Percentiles rank a stretch among this genome's conserved stretches.
Conservation (phyloP, 208 protist species). For the Lotmaria passim region DNA sequence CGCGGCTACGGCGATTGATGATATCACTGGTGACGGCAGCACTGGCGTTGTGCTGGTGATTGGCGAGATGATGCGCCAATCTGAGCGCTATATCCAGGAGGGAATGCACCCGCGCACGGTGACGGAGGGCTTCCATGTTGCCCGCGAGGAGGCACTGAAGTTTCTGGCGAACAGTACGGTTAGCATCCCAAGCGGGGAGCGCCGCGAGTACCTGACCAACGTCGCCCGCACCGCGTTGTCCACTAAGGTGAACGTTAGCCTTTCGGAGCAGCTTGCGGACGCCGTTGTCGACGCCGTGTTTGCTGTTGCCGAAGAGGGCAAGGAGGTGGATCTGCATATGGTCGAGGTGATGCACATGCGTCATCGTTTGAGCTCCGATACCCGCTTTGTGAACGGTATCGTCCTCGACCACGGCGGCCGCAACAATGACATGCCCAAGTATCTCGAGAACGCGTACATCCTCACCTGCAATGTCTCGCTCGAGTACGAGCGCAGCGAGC, state of each 20-base stretch:
- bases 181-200: slow-evolving; percentile 65
- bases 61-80: slow-evolving; percentile 99
- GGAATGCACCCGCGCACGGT: slow-evolving; percentile 99
- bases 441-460: slow-evolving; percentile 98
- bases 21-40: slow-evolving; percentile 99
- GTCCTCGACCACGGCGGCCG: slow-evolving; percentile 99
- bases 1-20: slow-evolving; percentile 99
- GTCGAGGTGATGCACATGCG: slow-evolving; percentile 99
- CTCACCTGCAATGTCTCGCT: slow-evolving; percentile 99
- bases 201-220: slow-evolving; percentile 94
- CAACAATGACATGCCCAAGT: slow-evolving; percentile 99
- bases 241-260: slow-evolving; percentile 93
- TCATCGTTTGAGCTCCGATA: slow-evolving; percentile 96
- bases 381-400: slow-evolving; percentile 98
- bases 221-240: slow-evolving; percentile 96
- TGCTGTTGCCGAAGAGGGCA: slow-evolving; percentile 78
- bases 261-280: slow-evolving; percentile 90
- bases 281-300: slow-evolving; percentile 97
- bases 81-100: slow-evolving; percentile 97
- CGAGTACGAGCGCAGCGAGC: slow-evolving; percentile 99
- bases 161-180: slow-evolving; percentile 86
- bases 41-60: slow-evolving; percentile 99
- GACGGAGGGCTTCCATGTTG: slow-evolving; percentile 98
- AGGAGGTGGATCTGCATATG: slow-evolving; percentile 98
- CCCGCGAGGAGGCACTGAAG: slow-evolving; percentile 91